A percentile compares a stretch with the other conserved stretches of the same genome.
Conservation (phyloP, 371 early-diverging fungal species). For the Lichtheimia corymbifera region DNA sequence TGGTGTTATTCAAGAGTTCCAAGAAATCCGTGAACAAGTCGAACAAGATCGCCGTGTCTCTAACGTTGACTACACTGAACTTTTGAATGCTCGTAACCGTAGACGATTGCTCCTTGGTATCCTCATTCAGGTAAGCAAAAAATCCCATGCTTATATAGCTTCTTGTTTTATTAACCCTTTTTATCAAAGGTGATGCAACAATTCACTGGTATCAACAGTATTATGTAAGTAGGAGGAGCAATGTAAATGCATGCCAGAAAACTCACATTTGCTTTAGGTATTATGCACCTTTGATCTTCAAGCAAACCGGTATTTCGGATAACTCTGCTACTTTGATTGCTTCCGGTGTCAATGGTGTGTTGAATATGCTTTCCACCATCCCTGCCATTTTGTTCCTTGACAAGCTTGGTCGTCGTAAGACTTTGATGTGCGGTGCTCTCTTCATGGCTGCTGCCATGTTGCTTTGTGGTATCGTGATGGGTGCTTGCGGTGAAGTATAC, state of each 20-base stretch:
- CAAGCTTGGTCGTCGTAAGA: slow-evolving; percentile 47
- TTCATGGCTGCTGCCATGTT: slow-evolving; percentile 49
- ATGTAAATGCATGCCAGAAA: slow-evolving; percentile 3
- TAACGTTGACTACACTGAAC: slow-evolving; percentile 69
- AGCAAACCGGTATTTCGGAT: slow-evolving; percentile 60
- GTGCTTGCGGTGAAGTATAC: slow-evolving; percentile 22
- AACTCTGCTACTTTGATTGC: slow-evolving; percentile 62
- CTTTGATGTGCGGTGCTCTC: slow-evolving; percentile 45
- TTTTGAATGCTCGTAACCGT: slow-evolving; percentile 63
- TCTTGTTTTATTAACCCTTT: no score
- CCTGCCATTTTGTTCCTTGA: slow-evolving; percentile 70
- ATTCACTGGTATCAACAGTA: slow-evolving; percentile 57
- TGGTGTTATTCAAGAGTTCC: slow-evolving; percentile 72
- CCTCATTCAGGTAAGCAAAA: slow-evolving; percentile 56
- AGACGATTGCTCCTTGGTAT: slow-evolving; percentile 70
- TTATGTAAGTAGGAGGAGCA: slow-evolving; percentile 29
- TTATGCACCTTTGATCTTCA: slow-evolving; percentile 71
- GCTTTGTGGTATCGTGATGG: slow-evolving; percentile 49
- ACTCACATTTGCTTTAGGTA: slow-evolving; percentile 8
- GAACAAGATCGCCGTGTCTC: slow-evolving; percentile 70
- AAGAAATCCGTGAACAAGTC: slow-evolving; percentile 72
- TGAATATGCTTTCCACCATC: slow-evolving; percentile 72
- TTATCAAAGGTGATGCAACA: slow-evolving; percentile 38
- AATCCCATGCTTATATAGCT: no score
- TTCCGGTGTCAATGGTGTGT: slow-evolving; percentile 73